phyloP scores from a whole-genome alignment of 2,329 filamentous ascomycete genomes.

The Cercospora sp. region DNA sequence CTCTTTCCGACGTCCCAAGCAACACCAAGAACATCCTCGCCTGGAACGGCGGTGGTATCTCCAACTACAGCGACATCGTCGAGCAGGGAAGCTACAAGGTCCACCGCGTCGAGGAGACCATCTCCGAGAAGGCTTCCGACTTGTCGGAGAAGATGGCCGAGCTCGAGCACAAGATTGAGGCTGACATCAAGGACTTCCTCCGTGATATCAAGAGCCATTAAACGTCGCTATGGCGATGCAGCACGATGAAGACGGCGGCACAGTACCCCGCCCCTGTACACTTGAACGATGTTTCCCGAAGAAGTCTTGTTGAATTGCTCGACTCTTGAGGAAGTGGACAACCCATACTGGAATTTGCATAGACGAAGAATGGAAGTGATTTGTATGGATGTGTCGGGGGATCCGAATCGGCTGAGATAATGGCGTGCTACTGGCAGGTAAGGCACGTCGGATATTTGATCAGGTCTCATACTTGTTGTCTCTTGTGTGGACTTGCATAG shows the following conservation, averaged over 20 bases:
- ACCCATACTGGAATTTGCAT: conserved; percentile 5
- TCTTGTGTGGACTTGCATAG: conserved; percentile 1
- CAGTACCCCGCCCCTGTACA: background rate
- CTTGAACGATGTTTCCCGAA: background rate
- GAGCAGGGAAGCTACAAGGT: conserved; percentile 42
- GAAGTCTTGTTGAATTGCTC: background rate
- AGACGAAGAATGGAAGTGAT: conserved; percentile 3
- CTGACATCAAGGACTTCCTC: conserved; percentile 54
- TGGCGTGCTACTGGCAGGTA: background rate
- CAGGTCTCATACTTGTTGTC: conserved; percentile 2
- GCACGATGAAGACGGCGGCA: background rate
- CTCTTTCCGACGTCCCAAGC: conserved; percentile 76
- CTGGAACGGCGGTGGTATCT: conserved; percentile 96
- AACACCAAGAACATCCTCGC: conserved; percentile 93
- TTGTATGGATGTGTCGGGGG: conserved; percentile 3
- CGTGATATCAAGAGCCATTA: conserved; percentile 27
- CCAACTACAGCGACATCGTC: conserved; percentile 69
- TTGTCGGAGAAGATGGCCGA: conserved; percentile 48
- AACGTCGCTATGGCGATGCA: conserved; percentile 2
- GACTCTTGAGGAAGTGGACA: background rate
- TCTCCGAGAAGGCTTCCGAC: conserved; percentile 38
- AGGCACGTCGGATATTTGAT: background rate
- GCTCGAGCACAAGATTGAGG: conserved; percentile 35
- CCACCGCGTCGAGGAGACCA: conserved; percentile 28
- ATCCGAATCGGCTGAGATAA: background rate